Evolutionary conservation across 164 flowering plant species (phyloP), one percentile per base, ranked within the genome.

Genomic region (Akebia trifoliata): DNA sequence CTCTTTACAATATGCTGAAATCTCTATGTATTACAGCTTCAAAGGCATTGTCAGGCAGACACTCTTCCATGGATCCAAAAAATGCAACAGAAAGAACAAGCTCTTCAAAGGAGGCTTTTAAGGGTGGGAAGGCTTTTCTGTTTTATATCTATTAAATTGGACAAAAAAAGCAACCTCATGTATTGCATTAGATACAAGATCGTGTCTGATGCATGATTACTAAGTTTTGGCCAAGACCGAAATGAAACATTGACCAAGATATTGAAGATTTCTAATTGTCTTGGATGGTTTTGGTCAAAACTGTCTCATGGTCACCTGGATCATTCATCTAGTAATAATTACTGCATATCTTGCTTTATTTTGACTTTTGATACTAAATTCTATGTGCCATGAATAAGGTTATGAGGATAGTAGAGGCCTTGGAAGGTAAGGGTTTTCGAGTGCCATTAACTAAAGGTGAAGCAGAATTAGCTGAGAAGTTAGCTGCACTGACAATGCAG

Each of bases 11-110:
- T 40, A 15, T 14, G 18, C 30, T 44, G 10, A 38, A 54, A 18
- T 17, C 4, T 46, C 17, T 36, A 21, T 26, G 31, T 31, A 10
- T 59, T 75, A 54, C 87, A 93, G 97, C 89, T 93, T 66, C 97
- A 87, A 70, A 78, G 97, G 70, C 99, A 93, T 73, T 80, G 90
- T 66, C 95, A 84, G 76, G 90, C 97, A 50, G 97, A 94, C 49
- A 86, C 96, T 62, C 78, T 90, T 67, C 98, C 98, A 37, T 67
- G 84, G 73, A 84, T 87, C 28, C 75, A 90, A 57, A 86, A 85
- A 71, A 67, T 94, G 93, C 83, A 75, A 63, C 95, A 86, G 64
- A 87, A 78, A 57, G 97, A 90, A 74, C 96, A 84, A 73, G 78
- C 73, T 59, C 95, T 94, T 71, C 97, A 94, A 66, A 81, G 97